Conservation (phyloP, 129 eudicot genomes). For the Artemisia argyi region DNA sequence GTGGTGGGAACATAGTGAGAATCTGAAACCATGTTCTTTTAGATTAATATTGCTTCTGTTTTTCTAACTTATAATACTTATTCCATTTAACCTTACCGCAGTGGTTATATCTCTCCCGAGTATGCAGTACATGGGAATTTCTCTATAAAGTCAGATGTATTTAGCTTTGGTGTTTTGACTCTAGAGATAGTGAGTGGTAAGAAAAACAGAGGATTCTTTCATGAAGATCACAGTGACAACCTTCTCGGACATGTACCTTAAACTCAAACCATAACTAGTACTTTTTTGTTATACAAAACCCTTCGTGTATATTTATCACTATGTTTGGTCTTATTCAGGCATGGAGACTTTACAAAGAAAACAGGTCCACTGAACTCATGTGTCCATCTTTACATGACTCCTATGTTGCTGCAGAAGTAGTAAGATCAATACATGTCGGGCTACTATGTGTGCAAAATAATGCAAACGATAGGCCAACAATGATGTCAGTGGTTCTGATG, state of each 20-base stretch:
- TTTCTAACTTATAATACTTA: not conserved
- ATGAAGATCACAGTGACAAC: slow-evolving; percentile 22
- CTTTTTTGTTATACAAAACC: not conserved
- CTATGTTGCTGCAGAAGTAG: slow-evolving; percentile 6
- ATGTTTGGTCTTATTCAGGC: not conserved
- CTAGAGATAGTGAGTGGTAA: slow-evolving; percentile 24
- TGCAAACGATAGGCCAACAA: slow-evolving; percentile 42
- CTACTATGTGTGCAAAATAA: slow-evolving; percentile 46
- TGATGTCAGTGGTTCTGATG: slow-evolving; percentile 42
- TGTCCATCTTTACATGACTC: not conserved
- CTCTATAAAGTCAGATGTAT: slow-evolving; percentile 22
- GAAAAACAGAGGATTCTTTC: slow-evolving; percentile 23
- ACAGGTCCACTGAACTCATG: slow-evolving; percentile 27
- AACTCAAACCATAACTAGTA: not conserved
- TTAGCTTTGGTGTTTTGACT: slow-evolving; percentile 16
- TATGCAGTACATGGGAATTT: slow-evolving; percentile 8
- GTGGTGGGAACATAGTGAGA: slow-evolving; percentile 27
- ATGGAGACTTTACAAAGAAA: slow-evolving; percentile 28
- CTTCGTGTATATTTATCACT: not conserved
- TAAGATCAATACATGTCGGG: slow-evolving; percentile 30
- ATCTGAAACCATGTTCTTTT: slow-evolving; percentile 5
- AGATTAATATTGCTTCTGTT: not conserved
- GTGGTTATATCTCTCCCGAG: slow-evolving; percentile 16
- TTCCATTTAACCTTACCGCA: not conserved
- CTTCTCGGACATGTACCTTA: slow-evolving; percentile 23